A percentile compares a stretch with the other conserved stretches of the same genome.
Evolutionary conservation across 2,329 filamentous ascomycete genomes (phyloP).

Genomic region (Parastagonospora nodorum): DNA sequence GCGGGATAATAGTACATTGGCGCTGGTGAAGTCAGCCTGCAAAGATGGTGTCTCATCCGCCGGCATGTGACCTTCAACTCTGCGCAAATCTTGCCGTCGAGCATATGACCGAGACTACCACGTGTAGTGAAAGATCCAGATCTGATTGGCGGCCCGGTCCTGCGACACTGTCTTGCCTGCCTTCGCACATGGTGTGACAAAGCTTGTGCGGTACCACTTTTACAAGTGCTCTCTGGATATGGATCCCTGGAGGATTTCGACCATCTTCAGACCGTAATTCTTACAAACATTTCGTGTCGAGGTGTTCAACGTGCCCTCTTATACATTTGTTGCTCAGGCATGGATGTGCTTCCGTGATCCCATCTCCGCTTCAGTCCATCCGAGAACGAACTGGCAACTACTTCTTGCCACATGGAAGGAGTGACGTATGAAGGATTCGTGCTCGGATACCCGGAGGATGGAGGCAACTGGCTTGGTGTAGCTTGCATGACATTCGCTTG

Average conservation of each 20-base stretch:
- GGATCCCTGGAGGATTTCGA: background rate
- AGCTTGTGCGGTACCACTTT: too few species aligned
- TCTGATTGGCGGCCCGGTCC: too few species aligned
- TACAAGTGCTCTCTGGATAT: background rate
- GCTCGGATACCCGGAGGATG: constrained; percentile 41
- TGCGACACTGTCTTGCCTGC: too few species aligned
- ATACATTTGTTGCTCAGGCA: constrained; percentile 46
- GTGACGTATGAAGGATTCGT: constrained; percentile 48
- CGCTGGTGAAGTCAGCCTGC: constrained; percentile 10
- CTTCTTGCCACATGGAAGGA: constrained; percentile 59
- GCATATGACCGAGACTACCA: background rate
- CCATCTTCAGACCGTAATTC: background rate
- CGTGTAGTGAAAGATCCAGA: too few species aligned
- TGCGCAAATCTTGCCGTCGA: background rate
- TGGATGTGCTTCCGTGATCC: constrained; percentile 45
- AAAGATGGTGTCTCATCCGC: constrained; percentile 1
- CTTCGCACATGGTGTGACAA: too few species aligned
- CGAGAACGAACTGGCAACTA: constrained; percentile 50
- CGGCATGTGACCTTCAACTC: background rate
- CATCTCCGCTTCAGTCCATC: constrained; percentile 53
- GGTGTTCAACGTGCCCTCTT: constrained; percentile 42
- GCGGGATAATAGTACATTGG: constrained; percentile 26
- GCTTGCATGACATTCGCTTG: constrained; percentile 38
- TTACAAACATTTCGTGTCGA: background rate
- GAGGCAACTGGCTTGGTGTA: constrained; percentile 36